Evolutionary conservation across 139 green algal genomes (phyloP), one percentile per base, ranked within the genome.

Genomic region (Chlorella sp.): DNA sequence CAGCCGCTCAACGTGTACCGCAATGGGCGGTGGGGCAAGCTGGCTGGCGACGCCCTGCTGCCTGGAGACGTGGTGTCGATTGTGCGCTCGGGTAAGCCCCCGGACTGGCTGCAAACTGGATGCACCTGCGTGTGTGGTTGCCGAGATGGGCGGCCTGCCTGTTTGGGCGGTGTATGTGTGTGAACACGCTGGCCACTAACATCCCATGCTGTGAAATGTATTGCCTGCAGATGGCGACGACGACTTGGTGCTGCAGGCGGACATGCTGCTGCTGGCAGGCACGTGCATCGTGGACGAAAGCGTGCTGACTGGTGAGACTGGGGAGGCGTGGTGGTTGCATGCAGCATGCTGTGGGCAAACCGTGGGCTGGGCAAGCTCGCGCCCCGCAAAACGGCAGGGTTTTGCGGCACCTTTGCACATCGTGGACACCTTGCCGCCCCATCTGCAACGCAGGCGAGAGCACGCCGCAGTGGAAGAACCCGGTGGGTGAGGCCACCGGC

Each of bases 1-100:
- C 83, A 82, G 82, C 56, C 87, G 28, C 48, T 90, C 1, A 74
- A 75, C 40, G 92, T 94, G 41, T 91, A 93, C 72, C 88, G 93
- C 20, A 84, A 87, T 36, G 91, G 94, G 48, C 90, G 90, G 89
- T 98, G 95, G 95, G 87, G 89, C 54, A 82, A 86, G 73, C 65
- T 96, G 48, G 89, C 92, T 7, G 95, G 94, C 0, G 93, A 98
- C 30, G 89, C 92, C 19, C 89, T 99, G 74, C 84, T 99, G 46
- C 97, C 97, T 0, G 97, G 97, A 0, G 97, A 99, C 83, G 74
- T 99, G 56, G 93, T 99, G 26, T 99, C 96, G 60, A 94, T 99
- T 30, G 54, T 56, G 30, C 83, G 73, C 48, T 43, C 60, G 60
- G 77, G 77, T 83, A 40, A 17, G 70, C 34, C 22, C 22, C 22